Percentiles rank a stretch among this genome's conserved stretches.
phyloP scores from a whole-genome alignment of 306 rosid genomes.

The Cucumis cinereus region DNA sequence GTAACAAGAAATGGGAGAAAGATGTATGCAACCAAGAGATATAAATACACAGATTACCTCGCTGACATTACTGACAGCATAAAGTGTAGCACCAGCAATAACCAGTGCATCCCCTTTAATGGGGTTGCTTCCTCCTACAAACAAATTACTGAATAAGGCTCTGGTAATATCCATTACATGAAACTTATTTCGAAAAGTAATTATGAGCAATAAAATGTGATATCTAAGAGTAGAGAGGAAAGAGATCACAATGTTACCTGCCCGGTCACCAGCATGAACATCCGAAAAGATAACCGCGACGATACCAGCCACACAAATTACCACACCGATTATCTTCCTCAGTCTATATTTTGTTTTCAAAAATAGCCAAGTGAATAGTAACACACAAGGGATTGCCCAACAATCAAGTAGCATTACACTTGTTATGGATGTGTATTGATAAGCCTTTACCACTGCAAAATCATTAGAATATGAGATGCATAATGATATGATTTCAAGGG shows the following conservation, averaged over 20 bases:
- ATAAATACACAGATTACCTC: conserved; percentile 23
- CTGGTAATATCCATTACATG: not conserved
- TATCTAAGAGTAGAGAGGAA: not conserved
- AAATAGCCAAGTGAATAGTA: conserved; percentile 47
- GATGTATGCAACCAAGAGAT: not conserved
- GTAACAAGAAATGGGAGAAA: not conserved
- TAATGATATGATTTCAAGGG: not conserved
- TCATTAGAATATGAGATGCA: not conserved
- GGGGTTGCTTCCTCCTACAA: conserved; percentile 43
- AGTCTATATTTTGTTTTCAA: conserved; percentile 45
- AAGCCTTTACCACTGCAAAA: conserved; percentile 60
- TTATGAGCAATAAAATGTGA: not conserved
- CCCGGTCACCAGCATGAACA: conserved; percentile 34
- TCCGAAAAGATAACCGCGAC: conserved; percentile 60
- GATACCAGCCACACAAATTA: conserved; percentile 44
- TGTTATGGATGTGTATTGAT: conserved; percentile 52
- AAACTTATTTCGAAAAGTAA: not conserved
- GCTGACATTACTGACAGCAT: conserved; percentile 55
- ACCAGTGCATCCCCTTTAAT: conserved; percentile 56
- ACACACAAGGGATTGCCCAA: conserved; percentile 52
- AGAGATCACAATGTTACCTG: conserved; percentile 23
- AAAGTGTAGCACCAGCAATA: conserved; percentile 46
- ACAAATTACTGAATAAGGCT: not conserved
- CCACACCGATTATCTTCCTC: conserved; percentile 47
- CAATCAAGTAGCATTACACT: conserved; percentile 56